Percentiles rank a stretch among this genome's conserved stretches.
phyloP scores from a whole-genome alignment of 805 yeast genomes.

The baker's yeast (Saccharomyces cerevisiae) region DNA sequence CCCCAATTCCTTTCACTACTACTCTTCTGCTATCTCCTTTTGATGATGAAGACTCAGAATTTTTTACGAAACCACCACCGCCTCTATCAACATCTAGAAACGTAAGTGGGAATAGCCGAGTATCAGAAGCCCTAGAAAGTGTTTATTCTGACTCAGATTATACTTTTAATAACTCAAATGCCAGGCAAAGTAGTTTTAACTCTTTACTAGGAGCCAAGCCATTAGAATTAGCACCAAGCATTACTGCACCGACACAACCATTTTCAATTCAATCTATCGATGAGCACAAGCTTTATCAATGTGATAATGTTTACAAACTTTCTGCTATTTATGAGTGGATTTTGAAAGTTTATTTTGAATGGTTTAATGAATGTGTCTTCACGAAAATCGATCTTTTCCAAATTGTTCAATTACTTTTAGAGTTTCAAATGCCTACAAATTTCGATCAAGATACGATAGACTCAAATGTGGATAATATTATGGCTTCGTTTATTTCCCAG shows the following conservation, averaged over 20 bases:
- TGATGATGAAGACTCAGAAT: constrained; percentile 6
- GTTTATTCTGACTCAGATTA: constrained; percentile 29
- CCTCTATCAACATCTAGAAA: constrained; percentile 14
- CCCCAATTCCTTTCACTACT: constrained; percentile 7
- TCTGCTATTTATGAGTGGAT: constrained; percentile 50
- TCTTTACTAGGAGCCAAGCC: constrained; percentile 29
- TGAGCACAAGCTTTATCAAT: constrained; percentile 41
- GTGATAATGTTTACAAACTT: constrained; percentile 40
- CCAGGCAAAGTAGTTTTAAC: constrained; percentile 28
- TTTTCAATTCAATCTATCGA: constrained; percentile 44
- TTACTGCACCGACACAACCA: constrained; percentile 46
- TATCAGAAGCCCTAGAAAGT: constrained; percentile 27
- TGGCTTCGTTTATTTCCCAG: constrained; percentile 35
- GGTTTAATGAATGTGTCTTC: constrained; percentile 48
- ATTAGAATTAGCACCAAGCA: constrained; percentile 27
- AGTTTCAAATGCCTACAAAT: constrained; percentile 41
- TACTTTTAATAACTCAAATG: constrained; percentile 26
- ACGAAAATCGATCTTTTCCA: constrained; percentile 45
- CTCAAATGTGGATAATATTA: constrained; percentile 41
- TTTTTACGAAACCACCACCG: constrained; percentile 16
- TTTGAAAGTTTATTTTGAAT: constrained; percentile 36
- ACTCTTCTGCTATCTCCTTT: constrained; percentile 6
- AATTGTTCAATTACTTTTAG: constrained; percentile 43
- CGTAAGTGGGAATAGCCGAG: constrained; percentile 17
- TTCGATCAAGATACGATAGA: constrained; percentile 44